Evolutionary conservation across 768 basidiomycete species (phyloP).

Genomic region (Leccinum olivaceopallidum): DNA sequence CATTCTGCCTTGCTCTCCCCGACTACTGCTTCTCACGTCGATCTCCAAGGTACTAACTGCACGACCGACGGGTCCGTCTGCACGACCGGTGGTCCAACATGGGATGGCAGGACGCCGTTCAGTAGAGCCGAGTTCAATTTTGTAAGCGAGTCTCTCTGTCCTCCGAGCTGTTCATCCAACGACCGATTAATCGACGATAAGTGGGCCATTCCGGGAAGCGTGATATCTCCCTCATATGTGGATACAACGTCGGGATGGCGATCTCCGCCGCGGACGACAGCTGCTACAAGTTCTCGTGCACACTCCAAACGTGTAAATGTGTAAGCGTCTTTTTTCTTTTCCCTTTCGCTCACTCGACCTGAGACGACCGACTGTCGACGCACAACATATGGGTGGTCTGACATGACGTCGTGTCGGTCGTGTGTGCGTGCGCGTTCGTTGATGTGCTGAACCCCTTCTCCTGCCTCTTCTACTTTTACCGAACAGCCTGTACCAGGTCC

Average conservation of each 20-base stretch:
- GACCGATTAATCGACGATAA: neutral
- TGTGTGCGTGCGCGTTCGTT: neutral
- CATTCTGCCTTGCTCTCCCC: neutral
- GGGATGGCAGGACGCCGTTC: slow-evolving; percentile 23
- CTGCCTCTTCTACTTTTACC: neutral
- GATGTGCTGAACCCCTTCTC: neutral
- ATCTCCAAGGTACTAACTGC: slow-evolving; percentile 21
- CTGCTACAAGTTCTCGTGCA: slow-evolving; percentile 21
- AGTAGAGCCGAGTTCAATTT: slow-evolving; percentile 22
- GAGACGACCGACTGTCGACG: neutral
- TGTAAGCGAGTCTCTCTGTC: slow-evolving; percentile 5
- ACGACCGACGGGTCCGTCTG: slow-evolving; percentile 14
- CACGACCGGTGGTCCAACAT: slow-evolving; percentile 23
- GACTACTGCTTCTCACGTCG: neutral
- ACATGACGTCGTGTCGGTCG: neutral
- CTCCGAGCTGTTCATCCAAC: neutral
- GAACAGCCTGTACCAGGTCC: slow-evolving; percentile 19
- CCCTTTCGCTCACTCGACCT: neutral
- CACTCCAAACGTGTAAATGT: slow-evolving; percentile 14
- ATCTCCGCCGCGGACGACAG: slow-evolving; percentile 18
- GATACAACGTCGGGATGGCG: slow-evolving; percentile 26
- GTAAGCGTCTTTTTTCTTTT: slow-evolving; percentile 9
- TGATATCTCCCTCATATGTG: slow-evolving; percentile 25
- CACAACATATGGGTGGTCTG: neutral
- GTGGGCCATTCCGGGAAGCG: slow-evolving; percentile 9